Conservation (phyloP, 768 basidiomycete genomes). For the Fomitopsis serialis region DNA sequence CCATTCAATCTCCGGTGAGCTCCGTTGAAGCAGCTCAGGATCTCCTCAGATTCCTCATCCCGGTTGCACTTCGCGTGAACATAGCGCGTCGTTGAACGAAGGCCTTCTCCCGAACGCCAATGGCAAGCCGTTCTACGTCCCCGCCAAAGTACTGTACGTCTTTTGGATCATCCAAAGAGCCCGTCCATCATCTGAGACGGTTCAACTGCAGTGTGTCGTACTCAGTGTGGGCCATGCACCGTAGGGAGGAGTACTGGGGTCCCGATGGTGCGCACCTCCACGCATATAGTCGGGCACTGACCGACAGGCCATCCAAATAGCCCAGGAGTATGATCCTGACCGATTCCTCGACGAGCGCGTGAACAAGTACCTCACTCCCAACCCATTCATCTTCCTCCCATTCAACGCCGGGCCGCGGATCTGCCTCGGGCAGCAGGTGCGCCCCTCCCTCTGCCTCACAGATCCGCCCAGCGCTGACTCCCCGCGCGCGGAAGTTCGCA, state of each 20-base stretch:
- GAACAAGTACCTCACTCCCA: slow-evolving; percentile 45
- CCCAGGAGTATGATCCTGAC: slow-evolving; percentile 53
- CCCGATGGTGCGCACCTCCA: slow-evolving; percentile 44
- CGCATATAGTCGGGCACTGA: not conserved
- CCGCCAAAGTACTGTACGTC: slow-evolving; percentile 23
- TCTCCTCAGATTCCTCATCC: not conserved
- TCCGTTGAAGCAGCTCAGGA: not conserved
- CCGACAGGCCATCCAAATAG: slow-evolving; percentile 9
- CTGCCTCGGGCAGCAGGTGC: slow-evolving; percentile 48
- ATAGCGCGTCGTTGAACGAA: slow-evolving; percentile 18
- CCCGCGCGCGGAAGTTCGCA: slow-evolving; percentile 34
- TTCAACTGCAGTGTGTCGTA: slow-evolving; percentile 17
- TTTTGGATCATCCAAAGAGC: slow-evolving; percentile 9
- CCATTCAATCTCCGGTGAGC: slow-evolving; percentile 23
- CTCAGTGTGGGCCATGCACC: slow-evolving; percentile 48
- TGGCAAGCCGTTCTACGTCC: slow-evolving; percentile 24
- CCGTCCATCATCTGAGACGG: slow-evolving; percentile 19
- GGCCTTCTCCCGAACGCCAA: slow-evolving; percentile 17
- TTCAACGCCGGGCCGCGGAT: slow-evolving; percentile 67
- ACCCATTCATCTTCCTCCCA: slow-evolving; percentile 66
- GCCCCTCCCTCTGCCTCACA: not conserved
- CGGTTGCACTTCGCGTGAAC: not conserved
- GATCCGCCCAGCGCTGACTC: not conserved
- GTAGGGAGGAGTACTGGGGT: slow-evolving; percentile 60
- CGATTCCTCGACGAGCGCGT: slow-evolving; percentile 57